Conservation (phyloP, 1,284 basidiomycete genomes). For the Ustilago tritici region DNA sequence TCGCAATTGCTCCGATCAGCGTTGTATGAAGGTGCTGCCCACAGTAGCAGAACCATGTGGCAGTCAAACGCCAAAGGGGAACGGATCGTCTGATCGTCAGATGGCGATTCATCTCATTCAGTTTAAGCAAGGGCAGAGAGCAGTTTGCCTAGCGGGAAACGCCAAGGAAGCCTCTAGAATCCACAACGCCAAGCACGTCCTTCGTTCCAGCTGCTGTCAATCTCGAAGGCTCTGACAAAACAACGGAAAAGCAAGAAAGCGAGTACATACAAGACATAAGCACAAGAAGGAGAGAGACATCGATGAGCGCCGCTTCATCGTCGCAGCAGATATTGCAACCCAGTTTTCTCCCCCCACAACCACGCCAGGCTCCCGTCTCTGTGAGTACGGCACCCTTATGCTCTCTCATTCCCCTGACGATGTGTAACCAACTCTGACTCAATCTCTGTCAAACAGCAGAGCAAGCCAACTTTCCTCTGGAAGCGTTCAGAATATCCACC, state of each 20-base stretch:
- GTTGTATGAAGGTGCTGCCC: too few relatives aligned
- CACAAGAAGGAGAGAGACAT: background rate
- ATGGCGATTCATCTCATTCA: background rate
- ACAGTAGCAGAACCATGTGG: too few relatives aligned
- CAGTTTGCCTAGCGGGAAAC: background rate
- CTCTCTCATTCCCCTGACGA: too few relatives aligned
- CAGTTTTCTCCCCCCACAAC: background rate
- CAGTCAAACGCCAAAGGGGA: too few relatives aligned
- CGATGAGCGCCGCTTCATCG: background rate
- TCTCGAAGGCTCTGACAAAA: background rate
- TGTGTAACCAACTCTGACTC: background rate
- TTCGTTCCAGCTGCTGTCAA: background rate
- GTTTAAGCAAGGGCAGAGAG: background rate
- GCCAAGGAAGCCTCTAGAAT: constrained; percentile 3
- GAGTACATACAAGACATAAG: background rate
- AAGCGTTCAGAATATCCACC: constrained; percentile 7
- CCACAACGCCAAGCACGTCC: background rate
- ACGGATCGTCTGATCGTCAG: background rate
- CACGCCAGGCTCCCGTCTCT: background rate
- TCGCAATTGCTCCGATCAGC: too few relatives aligned
- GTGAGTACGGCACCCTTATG: too few relatives aligned
- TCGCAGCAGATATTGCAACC: background rate
- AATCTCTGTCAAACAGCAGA: background rate
- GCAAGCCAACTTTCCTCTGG: background rate
- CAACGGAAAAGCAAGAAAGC: background rate